These are phyloP conservation scores for Heliamphora pulchella DNA, from an alignment of 179 eudicot species.

Conservation along the genomic window DNA sequence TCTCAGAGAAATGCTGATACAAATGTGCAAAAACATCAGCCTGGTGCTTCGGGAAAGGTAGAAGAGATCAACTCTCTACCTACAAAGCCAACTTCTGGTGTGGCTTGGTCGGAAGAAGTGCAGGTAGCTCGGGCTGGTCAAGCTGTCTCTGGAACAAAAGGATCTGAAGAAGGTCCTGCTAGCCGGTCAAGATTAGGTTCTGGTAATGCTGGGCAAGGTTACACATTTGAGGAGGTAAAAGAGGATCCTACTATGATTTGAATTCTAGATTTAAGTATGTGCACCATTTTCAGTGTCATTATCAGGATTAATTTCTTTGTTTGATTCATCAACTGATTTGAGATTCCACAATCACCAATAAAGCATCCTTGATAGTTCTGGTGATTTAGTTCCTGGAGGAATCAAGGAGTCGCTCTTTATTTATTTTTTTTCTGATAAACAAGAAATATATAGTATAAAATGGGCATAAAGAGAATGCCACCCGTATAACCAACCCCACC, in stretches of 20 bases:
- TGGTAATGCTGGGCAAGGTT: conserved; percentile 99
- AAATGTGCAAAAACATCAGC: conserved; percentile 54
- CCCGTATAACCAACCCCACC: too few species aligned
- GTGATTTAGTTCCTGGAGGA: not conserved
- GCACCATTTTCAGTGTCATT: not conserved
- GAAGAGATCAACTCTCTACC: conserved; percentile 55
- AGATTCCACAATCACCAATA: not conserved
- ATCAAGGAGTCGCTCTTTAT: too few species aligned
- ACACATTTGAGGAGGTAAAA: conserved; percentile 88
- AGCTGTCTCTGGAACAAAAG: conserved; percentile 53
- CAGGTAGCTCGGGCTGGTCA: conserved; percentile 50
- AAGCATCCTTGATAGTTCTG: not conserved
- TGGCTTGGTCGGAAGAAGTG: conserved; percentile 46
- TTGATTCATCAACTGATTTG: not conserved
- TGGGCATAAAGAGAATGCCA: too few species aligned
- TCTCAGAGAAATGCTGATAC: conserved; percentile 64
- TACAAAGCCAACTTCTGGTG: conserved; percentile 41
- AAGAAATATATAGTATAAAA: too few species aligned
- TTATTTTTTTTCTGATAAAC: too few species aligned
- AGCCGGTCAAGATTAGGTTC: conserved; percentile 63
- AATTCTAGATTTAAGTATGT: not conserved
- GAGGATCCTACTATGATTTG: not conserved
- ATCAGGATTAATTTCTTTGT: not conserved
- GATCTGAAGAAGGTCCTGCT: conserved; percentile 66
- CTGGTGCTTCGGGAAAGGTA: conserved; percentile 48